Base-by-base conservation (phyloP, 768 basidiomycete species). In the Hericium rajendrae region DNA sequence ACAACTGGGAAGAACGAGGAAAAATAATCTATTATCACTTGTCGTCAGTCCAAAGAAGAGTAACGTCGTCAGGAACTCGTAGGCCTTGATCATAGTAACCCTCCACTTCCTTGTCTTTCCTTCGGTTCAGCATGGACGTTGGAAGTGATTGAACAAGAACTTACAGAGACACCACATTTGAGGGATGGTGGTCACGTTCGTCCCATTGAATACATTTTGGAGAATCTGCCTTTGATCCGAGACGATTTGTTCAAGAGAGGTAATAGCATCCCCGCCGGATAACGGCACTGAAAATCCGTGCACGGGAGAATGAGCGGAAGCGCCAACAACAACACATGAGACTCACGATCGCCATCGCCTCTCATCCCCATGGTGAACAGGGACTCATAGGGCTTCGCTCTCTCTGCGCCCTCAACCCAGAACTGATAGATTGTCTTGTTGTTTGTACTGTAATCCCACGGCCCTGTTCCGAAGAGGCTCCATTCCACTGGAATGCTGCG, bases 331-430 rank as follows among this genome's bases (percentile, higher is more conserved):
- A 61, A 46, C 37, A 40, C 59, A 54, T 56, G n/a, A 28, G 15
- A 61, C 64, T 54, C 55, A 68, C 68, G 55, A 62, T 74, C 74
- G 2, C 75, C 73, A 54, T 71, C 67, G 1, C 86, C 87, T 59
- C 87, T 73, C 85, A 88, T 85, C 6, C 86, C 86, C 18, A 87
- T 62, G 0, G 85, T 86, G 64, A 77, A 84, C 9, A 86, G 66
- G 16, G 80, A 82, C 64, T 88, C 86, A 54, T 75, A 85, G 1
- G 73, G 71, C 64, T 76, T 77, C 0, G 82, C 78, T 2, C 86
- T 76, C 57, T 82, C 71, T 12, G 80, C 75, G 15, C 85, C 83
- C 20, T 76, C 76, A 0, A 77, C 69, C 83, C 84, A 88, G 68
- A 78, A 89, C 16, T 76, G 66, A 64, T 81, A 78, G 63, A 89